These are phyloP conservation scores for Plasmodium falciparum DNA, from an alignment of 169 alveolate species.

Conservation along the genomic window DNA sequence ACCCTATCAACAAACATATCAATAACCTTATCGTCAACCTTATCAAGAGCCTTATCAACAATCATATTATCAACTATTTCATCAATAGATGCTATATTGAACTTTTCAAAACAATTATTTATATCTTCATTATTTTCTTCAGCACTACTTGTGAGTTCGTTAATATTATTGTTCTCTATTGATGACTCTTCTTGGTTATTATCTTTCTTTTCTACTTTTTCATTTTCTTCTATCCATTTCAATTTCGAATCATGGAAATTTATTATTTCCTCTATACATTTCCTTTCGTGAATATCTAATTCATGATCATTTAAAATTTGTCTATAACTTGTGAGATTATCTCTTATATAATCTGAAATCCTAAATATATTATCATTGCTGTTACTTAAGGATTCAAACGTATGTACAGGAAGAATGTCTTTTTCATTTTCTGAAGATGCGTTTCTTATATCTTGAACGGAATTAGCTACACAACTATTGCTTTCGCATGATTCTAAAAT, in stretches of 20 bases:
- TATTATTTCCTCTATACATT: conserved; percentile 44
- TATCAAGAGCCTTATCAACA: neutral
- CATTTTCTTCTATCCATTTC: conserved; percentile 29
- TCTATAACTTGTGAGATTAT: conserved; percentile 14
- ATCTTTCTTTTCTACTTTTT: neutral
- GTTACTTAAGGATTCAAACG: neutral
- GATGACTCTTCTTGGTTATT: neutral
- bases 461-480: conserved; percentile 36
- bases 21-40: neutral
- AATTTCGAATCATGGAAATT: conserved; percentile 20
- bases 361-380: conserved; percentile 9
- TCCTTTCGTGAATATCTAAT: conserved; percentile 45
- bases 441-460: conserved; percentile 36
- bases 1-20: too few species aligned
- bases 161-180: neutral
- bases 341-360: conserved; percentile 10
- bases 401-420: neutral
- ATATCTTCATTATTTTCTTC: conserved; percentile 60
- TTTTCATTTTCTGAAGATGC: conserved; percentile 17
- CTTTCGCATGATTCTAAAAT: conserved; percentile 48
- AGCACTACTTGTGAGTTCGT: neutral
- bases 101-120: conserved; percentile 30
- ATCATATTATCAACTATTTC: neutral
- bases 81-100: conserved; percentile 2
- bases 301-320: conserved; percentile 23